Evolutionary conservation across 495 filamentous ascomycete species (phyloP), one percentile per base, ranked within the genome.

Genomic region (Trichoderma gamsii): DNA sequence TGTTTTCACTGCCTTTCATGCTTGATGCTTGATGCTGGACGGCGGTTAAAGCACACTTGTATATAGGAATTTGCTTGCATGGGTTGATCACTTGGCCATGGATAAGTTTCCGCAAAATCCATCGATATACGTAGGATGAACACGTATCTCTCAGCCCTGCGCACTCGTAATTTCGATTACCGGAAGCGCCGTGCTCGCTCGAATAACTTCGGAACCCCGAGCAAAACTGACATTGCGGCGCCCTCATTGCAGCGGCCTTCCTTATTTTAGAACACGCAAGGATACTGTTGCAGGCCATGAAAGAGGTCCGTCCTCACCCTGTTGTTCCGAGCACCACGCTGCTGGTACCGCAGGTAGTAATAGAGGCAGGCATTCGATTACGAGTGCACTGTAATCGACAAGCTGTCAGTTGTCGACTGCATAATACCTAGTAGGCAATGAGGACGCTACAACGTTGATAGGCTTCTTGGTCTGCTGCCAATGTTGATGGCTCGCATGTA

Each of bases 261-360:
- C 56, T 32, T 32, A 61, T 29, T 61, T 61, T 61, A 61, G 25
- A 61, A 29, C 23, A 16, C 23, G 56, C 56, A 61, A 32, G 56
- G 56, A 29, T 32, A 61, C 4, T 4, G 5, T 23, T 25, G 21
- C 21, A 25, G 51, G n/a, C 51, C 51, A 25, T 56, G 21, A n/a
- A 56, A 9, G 51, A 56, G 51, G 51, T 56, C 21, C 51, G 51
- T 56, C 4, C 51, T 56, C 16, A 56, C 51, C 51, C 51, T 56
- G 51, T 21, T 23, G 15, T 21, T 16, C 51, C 51, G 51, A 21
- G 51, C 18, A 56, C 51, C 51, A 23, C n/a, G 51, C 8, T 23
- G 51, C 51, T 56, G 51, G 51, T 56, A 56, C n/a, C n/a, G 5
- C 43, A 46, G 29, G 29, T 29, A 46, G 12, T 46, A 46, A 16